Evolutionary conservation across 495 filamentous ascomycete species (phyloP).

Genomic region (Annulohypoxylon maeteangense): DNA sequence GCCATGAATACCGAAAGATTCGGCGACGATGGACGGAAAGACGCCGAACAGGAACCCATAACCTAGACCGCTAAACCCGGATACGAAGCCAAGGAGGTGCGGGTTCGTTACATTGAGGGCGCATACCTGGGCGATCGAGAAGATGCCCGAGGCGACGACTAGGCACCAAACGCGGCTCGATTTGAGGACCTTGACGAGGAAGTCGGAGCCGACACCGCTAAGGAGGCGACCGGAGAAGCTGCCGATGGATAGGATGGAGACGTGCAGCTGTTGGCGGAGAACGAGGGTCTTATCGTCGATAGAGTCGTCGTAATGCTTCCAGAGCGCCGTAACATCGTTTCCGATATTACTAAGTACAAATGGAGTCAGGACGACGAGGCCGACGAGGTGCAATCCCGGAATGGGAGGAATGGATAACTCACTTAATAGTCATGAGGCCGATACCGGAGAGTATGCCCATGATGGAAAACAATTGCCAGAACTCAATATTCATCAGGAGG

Average conservation of each 20-base stretch:
- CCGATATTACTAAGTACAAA: slow-evolving; percentile 82
- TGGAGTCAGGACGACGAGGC: slow-evolving; percentile 50
- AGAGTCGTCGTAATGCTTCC: slow-evolving; percentile 82
- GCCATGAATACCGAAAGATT: slow-evolving; percentile 91
- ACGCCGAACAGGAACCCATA: slow-evolving; percentile 97
- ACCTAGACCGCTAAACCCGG: slow-evolving; percentile 83
- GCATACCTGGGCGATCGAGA: slow-evolving; percentile 81
- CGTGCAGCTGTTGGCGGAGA: slow-evolving; percentile 87
- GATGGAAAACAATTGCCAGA: slow-evolving; percentile 88
- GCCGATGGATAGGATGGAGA: slow-evolving; percentile 87
- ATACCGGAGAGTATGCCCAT: slow-evolving; percentile 91
- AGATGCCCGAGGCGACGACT: slow-evolving; percentile 78
- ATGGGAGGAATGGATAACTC: slow-evolving; percentile 51
- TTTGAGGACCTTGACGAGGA: slow-evolving; percentile 80
- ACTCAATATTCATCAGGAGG: slow-evolving; percentile 79
- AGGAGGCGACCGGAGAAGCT: slow-evolving; percentile 84
- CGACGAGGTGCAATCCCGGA: neutral
- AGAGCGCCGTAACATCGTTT: slow-evolving; percentile 81
- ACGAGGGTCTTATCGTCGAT: slow-evolving; percentile 79
- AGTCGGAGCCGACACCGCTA: slow-evolving; percentile 88
- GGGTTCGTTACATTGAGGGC: slow-evolving; percentile 85
- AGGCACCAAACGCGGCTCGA: slow-evolving; percentile 91
- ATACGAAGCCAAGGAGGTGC: slow-evolving; percentile 78
- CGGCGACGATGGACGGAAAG: slow-evolving; percentile 89
- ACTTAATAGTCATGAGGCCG: slow-evolving; percentile 99